Evolutionary conservation across 106 monocot genomes (phyloP).

Genomic region (Chionographis japonica): DNA sequence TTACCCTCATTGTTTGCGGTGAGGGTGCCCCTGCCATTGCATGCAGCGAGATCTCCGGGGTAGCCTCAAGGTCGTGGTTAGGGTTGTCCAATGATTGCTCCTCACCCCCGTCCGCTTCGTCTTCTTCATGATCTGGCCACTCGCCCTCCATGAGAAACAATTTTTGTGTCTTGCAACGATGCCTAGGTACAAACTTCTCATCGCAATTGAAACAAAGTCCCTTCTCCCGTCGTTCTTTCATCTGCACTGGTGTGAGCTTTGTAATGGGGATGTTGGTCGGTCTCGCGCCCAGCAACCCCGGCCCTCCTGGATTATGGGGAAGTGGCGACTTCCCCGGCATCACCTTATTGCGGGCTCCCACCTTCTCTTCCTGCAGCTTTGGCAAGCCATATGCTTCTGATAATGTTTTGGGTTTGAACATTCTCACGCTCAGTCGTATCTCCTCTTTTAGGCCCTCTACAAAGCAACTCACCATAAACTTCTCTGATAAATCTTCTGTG

Average conservation of each 20-base stretch:
- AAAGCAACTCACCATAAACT: no score
- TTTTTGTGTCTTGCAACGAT: neutral
- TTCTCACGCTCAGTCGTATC: no score
- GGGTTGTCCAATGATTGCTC: neutral
- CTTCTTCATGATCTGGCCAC: neutral
- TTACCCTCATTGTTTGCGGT: neutral
- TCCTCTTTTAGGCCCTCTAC: no score
- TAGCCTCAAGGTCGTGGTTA: neutral
- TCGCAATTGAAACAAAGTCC: neutral
- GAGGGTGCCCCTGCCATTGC: neutral
- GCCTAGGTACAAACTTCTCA: neutral
- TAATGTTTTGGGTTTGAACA: no score
- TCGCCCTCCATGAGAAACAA: neutral
- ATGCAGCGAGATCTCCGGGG: neutral
- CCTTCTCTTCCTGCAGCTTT: no score
- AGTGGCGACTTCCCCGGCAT: no score
- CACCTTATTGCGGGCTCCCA: no score
- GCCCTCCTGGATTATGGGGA: no score
- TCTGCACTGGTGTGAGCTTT: neutral
- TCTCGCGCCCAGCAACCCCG: no score
- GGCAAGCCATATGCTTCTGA: no score
- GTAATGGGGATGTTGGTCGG: neutral
- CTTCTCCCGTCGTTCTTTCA: neutral
- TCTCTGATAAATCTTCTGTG: no score
- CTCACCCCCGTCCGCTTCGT: neutral